Percentiles rank a stretch among this genome's conserved stretches.
phyloP scores from a whole-genome alignment of 2,329 filamentous ascomycete species.

The Mycosphaerella sp. region DNA sequence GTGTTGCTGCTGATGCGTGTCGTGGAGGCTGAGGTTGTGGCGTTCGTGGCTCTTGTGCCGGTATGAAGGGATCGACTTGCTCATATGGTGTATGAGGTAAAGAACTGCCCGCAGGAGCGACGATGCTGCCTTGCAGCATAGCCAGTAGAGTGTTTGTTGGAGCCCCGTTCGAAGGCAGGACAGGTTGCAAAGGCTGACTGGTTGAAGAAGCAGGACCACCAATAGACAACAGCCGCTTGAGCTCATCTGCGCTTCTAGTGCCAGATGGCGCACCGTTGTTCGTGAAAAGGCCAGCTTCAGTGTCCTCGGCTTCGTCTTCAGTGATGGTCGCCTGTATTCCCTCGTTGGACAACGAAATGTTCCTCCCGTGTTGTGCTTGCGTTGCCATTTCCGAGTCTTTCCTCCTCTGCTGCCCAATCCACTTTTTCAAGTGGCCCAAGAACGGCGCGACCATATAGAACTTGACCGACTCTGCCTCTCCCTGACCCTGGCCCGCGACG shows the following conservation, averaged over 20 bases:
- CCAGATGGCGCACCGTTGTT: constrained; percentile 13
- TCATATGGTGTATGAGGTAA: constrained; percentile 45
- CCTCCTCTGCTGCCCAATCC: constrained; percentile 80
- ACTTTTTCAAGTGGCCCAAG: constrained; percentile 74
- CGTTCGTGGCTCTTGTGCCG: constrained; percentile 47
- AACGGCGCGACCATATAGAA: constrained; percentile 99
- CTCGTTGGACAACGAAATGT: constrained; percentile 11
- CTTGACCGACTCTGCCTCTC: constrained; percentile 67
- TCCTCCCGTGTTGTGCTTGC: constrained; percentile 15
- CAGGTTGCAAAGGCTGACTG: constrained; percentile 19
- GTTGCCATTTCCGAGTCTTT: constrained; percentile 42
- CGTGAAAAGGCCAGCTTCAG: constrained; percentile 11
- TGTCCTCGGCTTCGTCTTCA: constrained; percentile 20
- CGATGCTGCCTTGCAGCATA: constrained; percentile 44
- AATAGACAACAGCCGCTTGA: constrained; percentile 47
- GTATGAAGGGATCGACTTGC: constrained; percentile 43
- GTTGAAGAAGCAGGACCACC: constrained; percentile 25
- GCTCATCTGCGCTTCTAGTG: constrained; percentile 34
- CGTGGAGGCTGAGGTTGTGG: constrained; percentile 48
- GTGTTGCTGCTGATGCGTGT: constrained; percentile 41
- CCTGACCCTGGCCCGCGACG: constrained; percentile 51
- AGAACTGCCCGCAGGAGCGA: constrained; percentile 6
- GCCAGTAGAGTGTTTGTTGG: constrained; percentile 48
- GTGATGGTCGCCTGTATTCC: constrained; percentile 14
- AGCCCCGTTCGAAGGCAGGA: constrained; percentile 29